Evolutionary conservation across 2,329 filamentous ascomycete species (phyloP).

Genomic region (Scleromitrula shiraiana): DNA sequence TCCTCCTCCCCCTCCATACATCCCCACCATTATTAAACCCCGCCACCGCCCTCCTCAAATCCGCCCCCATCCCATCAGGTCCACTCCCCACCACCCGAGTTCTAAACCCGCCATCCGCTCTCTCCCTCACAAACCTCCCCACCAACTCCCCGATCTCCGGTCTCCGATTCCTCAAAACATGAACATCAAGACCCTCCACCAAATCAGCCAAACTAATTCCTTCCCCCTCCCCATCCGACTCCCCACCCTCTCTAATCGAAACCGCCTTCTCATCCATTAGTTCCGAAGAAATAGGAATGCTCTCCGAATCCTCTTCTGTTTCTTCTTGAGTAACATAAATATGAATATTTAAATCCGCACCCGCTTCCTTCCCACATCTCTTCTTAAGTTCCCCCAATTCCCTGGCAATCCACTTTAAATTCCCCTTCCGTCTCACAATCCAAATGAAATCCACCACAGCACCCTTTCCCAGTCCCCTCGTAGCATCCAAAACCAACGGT

Average conservation of each 20-base stretch:
- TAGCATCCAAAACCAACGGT: constrained; percentile 39
- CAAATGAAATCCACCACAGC: constrained; percentile 52
- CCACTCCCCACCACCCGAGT: constrained; percentile 54
- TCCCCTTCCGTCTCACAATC: constrained; percentile 47
- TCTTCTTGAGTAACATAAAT: constrained; percentile 46
- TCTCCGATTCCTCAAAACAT: background rate
- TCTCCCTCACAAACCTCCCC: constrained; percentile 39
- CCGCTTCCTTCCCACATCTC: constrained; percentile 31
- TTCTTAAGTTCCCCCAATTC: constrained; percentile 45
- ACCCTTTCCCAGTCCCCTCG: constrained; percentile 24
- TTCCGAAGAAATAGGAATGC: too few species aligned
- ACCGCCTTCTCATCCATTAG: background rate
- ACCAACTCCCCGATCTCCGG: constrained; percentile 33
- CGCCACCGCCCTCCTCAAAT: constrained; percentile 47
- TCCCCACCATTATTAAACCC: constrained; percentile 41
- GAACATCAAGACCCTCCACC: background rate
- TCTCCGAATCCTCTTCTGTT: background rate
- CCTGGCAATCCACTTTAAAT: constrained; percentile 49
- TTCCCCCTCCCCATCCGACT: background rate
- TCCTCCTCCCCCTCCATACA: constrained; percentile 48
- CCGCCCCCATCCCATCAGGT: constrained; percentile 51
- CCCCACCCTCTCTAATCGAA: background rate
- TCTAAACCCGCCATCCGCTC: constrained; percentile 35
- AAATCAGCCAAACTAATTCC: too few species aligned
- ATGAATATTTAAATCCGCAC: constrained; percentile 41